phyloP scores from a whole-genome alignment of 176 grass and related monocot species.

The Triticum monococcum region DNA sequence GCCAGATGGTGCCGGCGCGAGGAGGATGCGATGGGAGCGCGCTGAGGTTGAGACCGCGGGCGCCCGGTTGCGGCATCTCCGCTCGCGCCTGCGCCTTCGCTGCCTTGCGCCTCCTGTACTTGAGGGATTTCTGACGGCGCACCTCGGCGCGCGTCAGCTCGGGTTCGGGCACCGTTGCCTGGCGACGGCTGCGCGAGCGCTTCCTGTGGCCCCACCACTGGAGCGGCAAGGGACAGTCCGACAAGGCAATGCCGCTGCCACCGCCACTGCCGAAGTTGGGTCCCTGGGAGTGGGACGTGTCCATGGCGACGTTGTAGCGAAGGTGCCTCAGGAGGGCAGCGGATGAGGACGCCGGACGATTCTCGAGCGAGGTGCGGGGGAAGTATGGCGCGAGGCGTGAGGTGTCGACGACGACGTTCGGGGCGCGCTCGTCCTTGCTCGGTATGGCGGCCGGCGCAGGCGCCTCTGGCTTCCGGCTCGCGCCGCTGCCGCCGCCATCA shows the following conservation, averaged over 20 bases:
- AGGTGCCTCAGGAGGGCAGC: neutral
- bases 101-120: too few species aligned
- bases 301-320: neutral
- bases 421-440: conserved; percentile 40
- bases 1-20: neutral
- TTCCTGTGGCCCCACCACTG: too few species aligned
- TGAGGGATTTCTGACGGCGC: too few species aligned
- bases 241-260: neutral
- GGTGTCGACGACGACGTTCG: neutral
- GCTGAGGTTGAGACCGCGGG: conserved; percentile 42
- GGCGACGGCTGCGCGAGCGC: too few species aligned
- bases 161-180: too few species aligned
- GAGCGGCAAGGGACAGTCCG: too few species aligned
- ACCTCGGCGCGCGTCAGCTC: too few species aligned
- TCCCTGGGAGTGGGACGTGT: neutral
- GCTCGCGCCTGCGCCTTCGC: neutral
- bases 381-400: conserved; percentile 25
- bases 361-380: conserved; percentile 23
- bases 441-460: neutral
- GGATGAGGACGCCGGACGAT: conserved; percentile 20
- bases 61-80: conserved; percentile 49
- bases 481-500: conserved; percentile 17
- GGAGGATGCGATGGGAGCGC: neutral
- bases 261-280: neutral
- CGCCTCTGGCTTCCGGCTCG: conserved; percentile 17